These are phyloP conservation scores for Colletotrichum truncatum DNA, from an alignment of 2,329 filamentous ascomycete genomes.

Conservation along the genomic window DNA sequence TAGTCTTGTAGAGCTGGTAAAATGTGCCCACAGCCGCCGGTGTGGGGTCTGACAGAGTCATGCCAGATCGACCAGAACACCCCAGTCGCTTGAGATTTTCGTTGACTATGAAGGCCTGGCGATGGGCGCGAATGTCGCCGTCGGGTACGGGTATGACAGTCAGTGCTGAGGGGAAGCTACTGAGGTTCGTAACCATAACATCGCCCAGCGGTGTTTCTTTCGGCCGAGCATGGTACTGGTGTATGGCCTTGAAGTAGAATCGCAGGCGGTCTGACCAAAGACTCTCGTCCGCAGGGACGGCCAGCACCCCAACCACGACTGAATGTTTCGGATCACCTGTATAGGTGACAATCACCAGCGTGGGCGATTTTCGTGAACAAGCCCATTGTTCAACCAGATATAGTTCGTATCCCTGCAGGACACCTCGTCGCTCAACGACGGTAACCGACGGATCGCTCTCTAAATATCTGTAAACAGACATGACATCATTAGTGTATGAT, in stretches of 20 bases:
- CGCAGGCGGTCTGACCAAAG: slow-evolving; percentile 82
- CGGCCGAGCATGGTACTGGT: slow-evolving; percentile 84
- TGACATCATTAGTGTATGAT: too few species aligned
- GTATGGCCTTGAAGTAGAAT: slow-evolving; percentile 86
- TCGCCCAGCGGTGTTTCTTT: slow-evolving; percentile 85
- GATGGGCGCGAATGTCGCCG: slow-evolving; percentile 82
- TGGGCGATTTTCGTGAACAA: slow-evolving; percentile 89
- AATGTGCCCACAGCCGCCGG: slow-evolving; percentile 91
- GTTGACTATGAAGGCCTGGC: slow-evolving; percentile 90
- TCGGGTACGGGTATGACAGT: slow-evolving; percentile 92
- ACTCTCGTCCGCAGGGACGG: slow-evolving; percentile 81
- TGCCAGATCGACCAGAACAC: slow-evolving; percentile 87
- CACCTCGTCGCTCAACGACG: slow-evolving; percentile 76
- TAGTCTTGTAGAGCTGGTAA: slow-evolving; percentile 87
- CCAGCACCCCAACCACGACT: slow-evolving; percentile 82
- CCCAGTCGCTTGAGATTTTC: slow-evolving; percentile 92
- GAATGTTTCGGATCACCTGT: slow-evolving; percentile 85
- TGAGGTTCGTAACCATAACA: slow-evolving; percentile 93
- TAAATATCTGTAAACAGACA: slow-evolving; percentile 72
- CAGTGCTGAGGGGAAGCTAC: slow-evolving; percentile 88
- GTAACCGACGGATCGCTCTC: slow-evolving; percentile 83
- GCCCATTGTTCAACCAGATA: slow-evolving; percentile 99
- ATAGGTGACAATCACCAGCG: slow-evolving; percentile 91
- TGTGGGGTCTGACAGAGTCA: slow-evolving; percentile 82
- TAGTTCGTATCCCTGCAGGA: slow-evolving; percentile 85